These are phyloP conservation scores for Russula compacta DNA, from an alignment of 768 basidiomycete genomes.

Conservation along the genomic window DNA sequence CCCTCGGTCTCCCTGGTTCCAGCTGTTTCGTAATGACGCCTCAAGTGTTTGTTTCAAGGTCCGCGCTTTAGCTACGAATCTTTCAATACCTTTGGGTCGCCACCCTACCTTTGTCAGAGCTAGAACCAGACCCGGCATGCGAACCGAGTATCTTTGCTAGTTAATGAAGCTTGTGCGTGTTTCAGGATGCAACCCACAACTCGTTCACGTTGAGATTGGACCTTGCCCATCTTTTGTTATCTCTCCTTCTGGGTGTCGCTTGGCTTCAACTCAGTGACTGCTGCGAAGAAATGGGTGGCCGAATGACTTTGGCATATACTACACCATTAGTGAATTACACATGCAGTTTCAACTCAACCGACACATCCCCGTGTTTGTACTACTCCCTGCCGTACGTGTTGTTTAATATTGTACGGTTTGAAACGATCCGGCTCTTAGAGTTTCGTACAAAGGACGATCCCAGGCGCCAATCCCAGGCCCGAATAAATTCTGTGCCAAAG, in stretches of 20 bases:
- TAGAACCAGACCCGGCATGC: too few species aligned
- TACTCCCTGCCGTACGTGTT: too few species aligned
- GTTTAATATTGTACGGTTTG: too few species aligned
- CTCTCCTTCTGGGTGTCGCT: not conserved
- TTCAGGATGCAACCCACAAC: too few species aligned
- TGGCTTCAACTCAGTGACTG: not conserved
- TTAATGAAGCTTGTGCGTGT: too few species aligned
- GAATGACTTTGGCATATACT: not conserved
- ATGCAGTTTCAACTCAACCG: not conserved
- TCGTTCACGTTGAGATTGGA: not conserved
- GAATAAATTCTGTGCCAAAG: not conserved
- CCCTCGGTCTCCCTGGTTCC: too few species aligned
- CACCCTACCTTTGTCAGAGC: too few species aligned
- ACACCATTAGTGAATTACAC: not conserved
- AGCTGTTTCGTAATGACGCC: not conserved
- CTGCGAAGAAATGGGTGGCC: not conserved
- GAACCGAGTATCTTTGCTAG: too few species aligned
- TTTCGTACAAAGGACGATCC: not conserved
- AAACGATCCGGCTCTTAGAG: too few species aligned
- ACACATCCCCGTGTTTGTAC: not conserved
- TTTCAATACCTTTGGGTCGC: too few species aligned
- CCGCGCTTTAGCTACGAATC: too few species aligned
- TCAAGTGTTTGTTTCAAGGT: too few species aligned
- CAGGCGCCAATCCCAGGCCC: not conserved
- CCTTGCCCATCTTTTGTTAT: not conserved